phyloP scores from a whole-genome alignment of 352 stramenopile genomes.

The Pythium brachiatum region DNA sequence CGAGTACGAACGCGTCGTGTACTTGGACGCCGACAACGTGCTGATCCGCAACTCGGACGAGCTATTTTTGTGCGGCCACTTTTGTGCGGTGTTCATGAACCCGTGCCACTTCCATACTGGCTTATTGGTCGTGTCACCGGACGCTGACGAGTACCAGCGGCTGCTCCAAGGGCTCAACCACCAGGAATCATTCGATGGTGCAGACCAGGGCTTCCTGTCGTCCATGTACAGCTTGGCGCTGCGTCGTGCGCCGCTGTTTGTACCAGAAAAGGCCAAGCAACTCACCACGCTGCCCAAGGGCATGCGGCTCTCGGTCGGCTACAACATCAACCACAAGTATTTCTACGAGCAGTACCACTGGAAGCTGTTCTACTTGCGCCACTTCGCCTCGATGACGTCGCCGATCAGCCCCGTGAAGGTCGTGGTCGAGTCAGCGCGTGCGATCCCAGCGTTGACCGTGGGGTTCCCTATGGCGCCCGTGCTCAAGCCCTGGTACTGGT shows the following conservation, averaged over 20 bases:
- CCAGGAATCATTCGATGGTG: slow-evolving; percentile 74
- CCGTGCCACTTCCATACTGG: slow-evolving; percentile 90
- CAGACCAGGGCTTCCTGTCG: slow-evolving; percentile 85
- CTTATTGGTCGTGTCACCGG: slow-evolving; percentile 78
- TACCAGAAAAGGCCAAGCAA: slow-evolving; percentile 41
- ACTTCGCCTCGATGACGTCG: slow-evolving; percentile 87
- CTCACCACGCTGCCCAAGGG: slow-evolving; percentile 43
- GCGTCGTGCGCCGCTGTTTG: slow-evolving; percentile 67
- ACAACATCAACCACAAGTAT: slow-evolving; percentile 93
- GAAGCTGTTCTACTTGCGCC: slow-evolving; percentile 82
- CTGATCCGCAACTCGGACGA: slow-evolving; percentile 87
- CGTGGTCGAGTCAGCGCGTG: slow-evolving; percentile 75
- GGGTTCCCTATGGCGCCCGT: slow-evolving; percentile 86
- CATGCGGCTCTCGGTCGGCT: slow-evolving; percentile 82
- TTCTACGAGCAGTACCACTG: slow-evolving; percentile 89
- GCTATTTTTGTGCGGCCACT: slow-evolving; percentile 83
- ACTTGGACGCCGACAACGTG: slow-evolving; percentile 90
- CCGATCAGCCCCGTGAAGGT: slow-evolving; percentile 83
- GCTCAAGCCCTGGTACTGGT: slow-evolving; percentile 89
- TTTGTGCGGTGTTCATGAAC: slow-evolving; percentile 91
- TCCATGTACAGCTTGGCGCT: slow-evolving; percentile 86
- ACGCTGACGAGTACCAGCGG: slow-evolving; percentile 64
- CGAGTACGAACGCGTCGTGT: slow-evolving; percentile 89
- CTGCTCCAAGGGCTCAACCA: slow-evolving; percentile 59
- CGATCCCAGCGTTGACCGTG: slow-evolving; percentile 76